Conservation (phyloP, 1,284 basidiomycete genomes). For the Jaminaea rosea region DNA sequence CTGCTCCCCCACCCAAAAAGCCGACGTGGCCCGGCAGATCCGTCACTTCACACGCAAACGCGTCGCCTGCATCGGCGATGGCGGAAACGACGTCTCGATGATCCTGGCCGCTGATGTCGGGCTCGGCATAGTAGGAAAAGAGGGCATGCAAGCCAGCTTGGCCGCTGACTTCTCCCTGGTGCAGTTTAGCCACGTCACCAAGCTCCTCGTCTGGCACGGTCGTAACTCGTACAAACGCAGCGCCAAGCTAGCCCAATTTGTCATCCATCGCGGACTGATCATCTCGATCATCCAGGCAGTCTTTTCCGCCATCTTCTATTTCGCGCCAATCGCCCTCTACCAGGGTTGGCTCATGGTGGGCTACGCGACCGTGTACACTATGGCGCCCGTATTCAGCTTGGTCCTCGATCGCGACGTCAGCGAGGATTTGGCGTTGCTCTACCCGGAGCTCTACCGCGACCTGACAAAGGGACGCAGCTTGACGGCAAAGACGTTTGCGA, state of each 20-base stretch:
- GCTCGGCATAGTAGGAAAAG: constrained; percentile 95
- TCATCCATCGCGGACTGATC: constrained; percentile 88
- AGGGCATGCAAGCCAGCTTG: constrained; percentile 93
- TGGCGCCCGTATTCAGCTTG: constrained; percentile 95
- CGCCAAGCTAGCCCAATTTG: constrained; percentile 94
- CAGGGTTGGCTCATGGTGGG: constrained; percentile 94
- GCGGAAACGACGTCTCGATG: constrained; percentile 92
- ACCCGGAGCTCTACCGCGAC: constrained; percentile 97
- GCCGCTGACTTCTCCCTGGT: constrained; percentile 96
- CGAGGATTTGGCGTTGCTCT: constrained; percentile 86
- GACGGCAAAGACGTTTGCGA: constrained; percentile 94
- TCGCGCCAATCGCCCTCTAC: constrained; percentile 94
- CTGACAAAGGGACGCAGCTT: constrained; percentile 62
- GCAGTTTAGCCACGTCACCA: constrained; percentile 89
- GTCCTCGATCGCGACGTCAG: constrained; percentile 92
- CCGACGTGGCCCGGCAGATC: constrained; percentile 88
- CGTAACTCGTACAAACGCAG: constrained; percentile 96
- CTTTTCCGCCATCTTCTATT: constrained; percentile 95
- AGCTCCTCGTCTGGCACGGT: constrained; percentile 91
- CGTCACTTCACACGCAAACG: constrained; percentile 80
- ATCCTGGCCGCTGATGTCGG: constrained; percentile 90
- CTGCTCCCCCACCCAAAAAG: constrained; percentile 97
- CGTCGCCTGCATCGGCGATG: constrained; percentile 95
- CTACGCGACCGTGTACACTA: constrained; percentile 95
- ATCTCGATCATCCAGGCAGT: constrained; percentile 85